Evolutionary conservation across 176 grass and related monocot genomes (phyloP).

Genomic region (Oryza meridionalis): DNA sequence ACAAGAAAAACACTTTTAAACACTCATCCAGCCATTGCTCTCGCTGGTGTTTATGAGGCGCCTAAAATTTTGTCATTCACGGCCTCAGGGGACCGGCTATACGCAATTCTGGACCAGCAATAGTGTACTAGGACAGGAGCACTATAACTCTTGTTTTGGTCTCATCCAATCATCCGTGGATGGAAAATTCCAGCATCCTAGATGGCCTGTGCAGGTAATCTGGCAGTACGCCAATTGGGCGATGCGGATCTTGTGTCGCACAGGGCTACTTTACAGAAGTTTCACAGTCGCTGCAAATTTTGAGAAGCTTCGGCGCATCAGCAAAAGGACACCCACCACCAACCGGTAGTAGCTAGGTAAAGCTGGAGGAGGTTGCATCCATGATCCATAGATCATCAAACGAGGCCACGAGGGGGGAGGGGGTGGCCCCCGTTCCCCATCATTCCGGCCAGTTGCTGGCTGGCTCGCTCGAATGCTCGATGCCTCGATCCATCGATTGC

Average conservation of each 20-base stretch:
- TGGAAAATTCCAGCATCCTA: neutral
- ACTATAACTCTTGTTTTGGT: neutral
- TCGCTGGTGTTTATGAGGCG: neutral
- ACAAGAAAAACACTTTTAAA: neutral
- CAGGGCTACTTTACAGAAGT: neutral
- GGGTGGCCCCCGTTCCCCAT: neutral
- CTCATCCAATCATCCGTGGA: neutral
- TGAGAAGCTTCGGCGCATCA: constrained; percentile 1
- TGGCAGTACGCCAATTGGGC: neutral
- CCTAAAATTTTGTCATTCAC: constrained; percentile 3
- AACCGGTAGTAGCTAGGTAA: neutral
- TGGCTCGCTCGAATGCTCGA: no score
- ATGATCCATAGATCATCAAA: neutral
- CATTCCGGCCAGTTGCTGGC: no score
- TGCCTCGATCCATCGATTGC: neutral
- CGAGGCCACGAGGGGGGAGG: neutral
- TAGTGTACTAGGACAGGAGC: neutral
- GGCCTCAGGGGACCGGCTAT: neutral
- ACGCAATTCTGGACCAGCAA: neutral
- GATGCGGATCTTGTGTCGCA: neutral
- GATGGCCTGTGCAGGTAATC: neutral
- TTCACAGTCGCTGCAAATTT: neutral
- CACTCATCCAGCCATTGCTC: neutral
- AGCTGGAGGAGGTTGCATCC: neutral
- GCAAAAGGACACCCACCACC: neutral